Conservation (phyloP, 805 yeast species). For the Cyberlindnera sargentensis region DNA sequence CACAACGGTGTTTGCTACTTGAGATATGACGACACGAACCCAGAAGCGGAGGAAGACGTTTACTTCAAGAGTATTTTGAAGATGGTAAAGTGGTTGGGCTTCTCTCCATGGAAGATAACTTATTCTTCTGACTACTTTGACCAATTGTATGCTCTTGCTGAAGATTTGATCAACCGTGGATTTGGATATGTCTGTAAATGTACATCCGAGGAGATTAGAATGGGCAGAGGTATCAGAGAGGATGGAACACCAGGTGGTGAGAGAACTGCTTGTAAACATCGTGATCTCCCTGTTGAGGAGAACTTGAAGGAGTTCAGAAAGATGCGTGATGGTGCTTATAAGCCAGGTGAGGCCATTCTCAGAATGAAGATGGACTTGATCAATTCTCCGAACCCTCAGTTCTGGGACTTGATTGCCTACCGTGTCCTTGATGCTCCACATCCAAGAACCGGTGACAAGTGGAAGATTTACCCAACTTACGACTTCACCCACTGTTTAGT, state of each 20-base stretch:
- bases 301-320: constrained; percentile 75
- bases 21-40: constrained; percentile 96
- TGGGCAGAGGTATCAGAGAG: constrained; percentile 81
- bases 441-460: constrained; percentile 93
- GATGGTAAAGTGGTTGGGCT: constrained; percentile 93
- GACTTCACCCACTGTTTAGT: constrained; percentile 99
- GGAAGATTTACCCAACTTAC: constrained; percentile 98
- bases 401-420: constrained; percentile 99
- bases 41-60: constrained; percentile 95
- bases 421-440: constrained; percentile 89
- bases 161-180: constrained; percentile 59
- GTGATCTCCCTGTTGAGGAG: constrained; percentile 64
- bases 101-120: constrained; percentile 87
- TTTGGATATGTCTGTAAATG: constrained; percentile 92
- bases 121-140: constrained; percentile 96
- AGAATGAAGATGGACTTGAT: constrained; percentile 92
- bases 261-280: constrained; percentile 75
- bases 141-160: constrained; percentile 81
- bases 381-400: constrained; percentile 87
- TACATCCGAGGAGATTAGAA: constrained; percentile 84
- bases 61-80: constrained; percentile 78
- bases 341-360: constrained; percentile 87
- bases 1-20: constrained; percentile 84
- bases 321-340: constrained; percentile 86
- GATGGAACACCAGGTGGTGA: constrained; percentile 95